Evolutionary conservation across 352 stramenopile species (phyloP), one percentile per base, ranked within the genome.

Genomic region (Phytopythium aichiense): DNA sequence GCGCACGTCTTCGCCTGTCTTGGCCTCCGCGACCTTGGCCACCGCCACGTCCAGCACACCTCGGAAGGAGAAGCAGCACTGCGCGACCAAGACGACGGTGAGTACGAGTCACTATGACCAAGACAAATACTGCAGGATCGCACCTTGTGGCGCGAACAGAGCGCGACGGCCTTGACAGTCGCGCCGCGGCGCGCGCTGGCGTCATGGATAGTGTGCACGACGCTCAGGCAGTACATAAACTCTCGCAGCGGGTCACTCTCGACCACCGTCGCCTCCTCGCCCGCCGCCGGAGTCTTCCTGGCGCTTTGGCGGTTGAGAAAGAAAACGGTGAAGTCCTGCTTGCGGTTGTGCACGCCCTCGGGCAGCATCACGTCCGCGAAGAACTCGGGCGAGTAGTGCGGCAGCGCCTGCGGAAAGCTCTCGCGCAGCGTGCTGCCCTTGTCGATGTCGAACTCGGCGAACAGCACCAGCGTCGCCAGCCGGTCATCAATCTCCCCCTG

Each of bases 281-380:
- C 37, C 16, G 13, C 7, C 7, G 40, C 25, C n/a, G 22, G 13
- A 16, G 63, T 63, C 30, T 54, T 66, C 35, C 40, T 56, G 22
- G 64, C 66, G 45, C 64, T 72, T 59, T 85, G 71, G 38, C 86
- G 80, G 64, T 94, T 94, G 60, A 96, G 80, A 63, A 96, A 95
- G 66, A 96, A 96, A 52, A 94, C 83, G 38, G 87, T 96, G 22
- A 84, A 87, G 72, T 96, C 87, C 48, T 93, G 68, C 35, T 92
- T 60, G 51, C 87, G 87, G 68, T 96, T 96, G 78, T 96, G 87
- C 62, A 93, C 84, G 52, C 87, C 87, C 55, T 96, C 87, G 23
- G 87, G 87, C 30, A 96, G 65, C 87, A 96, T 96, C 35, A 89
- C 84, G 60, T 96, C 87, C 28, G 87, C 87, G 60, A 96, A 96